These are phyloP conservation scores for Leccinum ponderosum DNA, from an alignment of 1,284 basidiomycete species.

Conservation along the genomic window DNA sequence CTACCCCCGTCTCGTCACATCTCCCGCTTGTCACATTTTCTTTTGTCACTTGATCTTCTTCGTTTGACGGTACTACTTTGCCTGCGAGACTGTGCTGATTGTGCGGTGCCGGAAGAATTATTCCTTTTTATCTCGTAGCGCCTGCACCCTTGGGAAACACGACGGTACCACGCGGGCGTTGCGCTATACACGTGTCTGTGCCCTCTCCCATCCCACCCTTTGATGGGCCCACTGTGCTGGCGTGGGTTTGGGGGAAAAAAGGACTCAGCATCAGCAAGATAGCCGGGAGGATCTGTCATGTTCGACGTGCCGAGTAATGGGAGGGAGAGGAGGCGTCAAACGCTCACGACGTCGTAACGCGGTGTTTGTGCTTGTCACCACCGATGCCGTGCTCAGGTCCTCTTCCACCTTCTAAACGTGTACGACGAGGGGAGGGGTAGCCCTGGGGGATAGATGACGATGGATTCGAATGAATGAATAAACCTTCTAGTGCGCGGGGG, in stretches of 20 bases:
- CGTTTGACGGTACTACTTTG: background rate
- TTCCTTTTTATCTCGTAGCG: background rate
- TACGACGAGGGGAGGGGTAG: background rate
- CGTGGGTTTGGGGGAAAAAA: background rate
- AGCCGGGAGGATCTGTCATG: background rate
- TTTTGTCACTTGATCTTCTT: background rate
- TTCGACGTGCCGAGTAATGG: background rate
- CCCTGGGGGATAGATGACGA: background rate
- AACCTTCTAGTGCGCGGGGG: background rate
- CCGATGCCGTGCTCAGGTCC: slow-evolving; percentile 6
- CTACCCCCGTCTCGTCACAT: slow-evolving; percentile 3
- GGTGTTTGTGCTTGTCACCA: slow-evolving; percentile 7
- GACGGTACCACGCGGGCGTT: background rate
- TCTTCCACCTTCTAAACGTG: background rate
- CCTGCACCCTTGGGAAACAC: background rate
- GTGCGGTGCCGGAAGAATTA: slow-evolving; percentile 4
- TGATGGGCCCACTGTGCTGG: background rate
- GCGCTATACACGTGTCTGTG: slow-evolving; percentile 1
- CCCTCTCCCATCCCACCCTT: background rate
- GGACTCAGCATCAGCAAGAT: background rate
- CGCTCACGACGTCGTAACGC: background rate
- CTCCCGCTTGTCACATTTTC: background rate
- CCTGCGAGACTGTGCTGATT: slow-evolving; percentile 2
- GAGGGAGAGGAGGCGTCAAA: background rate
- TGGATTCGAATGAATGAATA: background rate